Conservation (phyloP, 257 asterid species). For the Jaltomata sinuosa region DNA sequence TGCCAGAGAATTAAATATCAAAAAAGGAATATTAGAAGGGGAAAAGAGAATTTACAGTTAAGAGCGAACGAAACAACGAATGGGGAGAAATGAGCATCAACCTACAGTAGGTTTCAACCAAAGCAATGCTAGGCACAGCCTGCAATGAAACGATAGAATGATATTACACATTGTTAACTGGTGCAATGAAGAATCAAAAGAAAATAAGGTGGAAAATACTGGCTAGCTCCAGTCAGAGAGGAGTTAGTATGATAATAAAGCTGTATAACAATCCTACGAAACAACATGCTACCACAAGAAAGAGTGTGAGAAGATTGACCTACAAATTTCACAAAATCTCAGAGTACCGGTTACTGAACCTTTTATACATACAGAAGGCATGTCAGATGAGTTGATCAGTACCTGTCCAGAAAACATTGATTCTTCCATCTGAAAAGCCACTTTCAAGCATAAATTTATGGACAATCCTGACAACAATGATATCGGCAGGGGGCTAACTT, state of each 20-base stretch:
- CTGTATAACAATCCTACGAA: neutral
- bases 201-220: neutral
- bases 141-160: slow-evolving; percentile 24
- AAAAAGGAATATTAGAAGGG: neutral
- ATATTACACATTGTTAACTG: neutral
- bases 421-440: slow-evolving; percentile 83
- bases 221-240: neutral
- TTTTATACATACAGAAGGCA: neutral
- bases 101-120: slow-evolving; percentile 96
- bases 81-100: slow-evolving; percentile 85
- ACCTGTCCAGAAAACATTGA: slow-evolving; percentile 97
- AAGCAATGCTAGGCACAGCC: slow-evolving; percentile 93
- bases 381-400: neutral
- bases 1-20: slow-evolving; percentile 1
- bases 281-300: neutral
- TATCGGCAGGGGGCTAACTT: slow-evolving; percentile 86
- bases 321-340: neutral
- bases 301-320: neutral
- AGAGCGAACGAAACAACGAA: slow-evolving; percentile 80
- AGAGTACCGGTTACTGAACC: neutral
- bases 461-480: slow-evolving; percentile 85
- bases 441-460: slow-evolving; percentile 75
- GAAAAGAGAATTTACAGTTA: slow-evolving; percentile 40
- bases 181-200: neutral
- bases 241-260: slow-evolving; percentile 1